Evolutionary conservation across 148 eudicot species (phyloP).

Genomic region (Limonium bicolor): DNA sequence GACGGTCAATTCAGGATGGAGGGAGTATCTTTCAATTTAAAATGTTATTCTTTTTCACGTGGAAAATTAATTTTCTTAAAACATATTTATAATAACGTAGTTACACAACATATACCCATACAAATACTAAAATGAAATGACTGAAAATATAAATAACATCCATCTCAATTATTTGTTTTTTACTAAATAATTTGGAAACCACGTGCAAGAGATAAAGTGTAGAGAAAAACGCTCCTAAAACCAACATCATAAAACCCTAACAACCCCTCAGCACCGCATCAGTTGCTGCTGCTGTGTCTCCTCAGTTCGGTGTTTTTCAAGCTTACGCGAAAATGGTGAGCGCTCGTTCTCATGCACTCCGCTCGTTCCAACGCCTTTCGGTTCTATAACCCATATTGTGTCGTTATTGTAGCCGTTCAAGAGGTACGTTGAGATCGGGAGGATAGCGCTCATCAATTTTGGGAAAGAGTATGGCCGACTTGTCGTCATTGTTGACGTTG

Average conservation of each 20-base stretch:
- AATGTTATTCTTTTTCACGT: no score
- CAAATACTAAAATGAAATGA: no score
- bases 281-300: neutral
- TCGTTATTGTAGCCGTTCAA: conserved; percentile 31
- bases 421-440: conserved; percentile 42
- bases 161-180: no score
- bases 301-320: neutral
- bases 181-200: no score
- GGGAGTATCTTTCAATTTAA: no score
- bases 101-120: no score
- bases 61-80: no score
- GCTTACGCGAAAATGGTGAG: conserved; percentile 1
- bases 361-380: neutral
- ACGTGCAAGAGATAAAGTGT: no score
- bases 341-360: neutral
- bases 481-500: conserved; percentile 36
- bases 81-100: no score
- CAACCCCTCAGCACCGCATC: neutral
- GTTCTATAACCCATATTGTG: neutral
- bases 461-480: conserved; percentile 37
- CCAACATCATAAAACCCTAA: conserved; percentile 4
- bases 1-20: no score
- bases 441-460: conserved; percentile 30
- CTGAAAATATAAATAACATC: no score
- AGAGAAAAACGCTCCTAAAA: no score